Evolutionary conservation across 306 rosid genomes (phyloP).

Genomic region (Glycine tomentella): DNA sequence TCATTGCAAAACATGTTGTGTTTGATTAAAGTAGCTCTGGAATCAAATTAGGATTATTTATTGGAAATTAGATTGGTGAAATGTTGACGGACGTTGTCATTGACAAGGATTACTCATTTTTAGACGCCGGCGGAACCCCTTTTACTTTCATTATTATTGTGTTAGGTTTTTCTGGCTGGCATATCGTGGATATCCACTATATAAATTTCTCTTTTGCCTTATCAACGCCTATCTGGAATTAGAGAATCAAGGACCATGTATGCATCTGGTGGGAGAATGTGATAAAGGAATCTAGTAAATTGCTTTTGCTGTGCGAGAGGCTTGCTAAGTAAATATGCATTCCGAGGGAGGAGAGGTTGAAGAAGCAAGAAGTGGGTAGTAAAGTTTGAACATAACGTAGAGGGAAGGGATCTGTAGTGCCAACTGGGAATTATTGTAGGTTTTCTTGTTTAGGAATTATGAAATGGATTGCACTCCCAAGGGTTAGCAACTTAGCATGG

Average conservation of each 20-base stretch:
- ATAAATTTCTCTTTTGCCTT: background rate
- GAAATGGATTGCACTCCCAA: background rate
- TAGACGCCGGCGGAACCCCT: background rate
- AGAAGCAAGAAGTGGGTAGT: background rate
- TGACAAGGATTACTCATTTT: background rate
- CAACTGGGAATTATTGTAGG: background rate
- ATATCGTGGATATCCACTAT: background rate
- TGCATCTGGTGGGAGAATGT: background rate
- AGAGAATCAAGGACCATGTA: background rate
- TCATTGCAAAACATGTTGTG: background rate
- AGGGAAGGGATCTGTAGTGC: background rate
- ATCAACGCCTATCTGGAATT: background rate
- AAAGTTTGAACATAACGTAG: constrained; percentile 18
- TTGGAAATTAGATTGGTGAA: background rate
- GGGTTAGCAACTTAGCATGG: background rate
- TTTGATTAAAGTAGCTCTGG: constrained; percentile 21
- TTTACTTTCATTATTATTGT: background rate
- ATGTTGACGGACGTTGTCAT: background rate
- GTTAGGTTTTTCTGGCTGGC: background rate
- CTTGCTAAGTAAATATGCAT: background rate
- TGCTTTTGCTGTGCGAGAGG: no score
- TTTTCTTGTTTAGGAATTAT: background rate
- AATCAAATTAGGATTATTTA: constrained; percentile 14
- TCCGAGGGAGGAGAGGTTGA: constrained; percentile 17
- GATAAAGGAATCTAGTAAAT: background rate